Base-by-base conservation (phyloP, 2,329 filamentous ascomycete genomes). In the Xylaria hypoxylon region DNA sequence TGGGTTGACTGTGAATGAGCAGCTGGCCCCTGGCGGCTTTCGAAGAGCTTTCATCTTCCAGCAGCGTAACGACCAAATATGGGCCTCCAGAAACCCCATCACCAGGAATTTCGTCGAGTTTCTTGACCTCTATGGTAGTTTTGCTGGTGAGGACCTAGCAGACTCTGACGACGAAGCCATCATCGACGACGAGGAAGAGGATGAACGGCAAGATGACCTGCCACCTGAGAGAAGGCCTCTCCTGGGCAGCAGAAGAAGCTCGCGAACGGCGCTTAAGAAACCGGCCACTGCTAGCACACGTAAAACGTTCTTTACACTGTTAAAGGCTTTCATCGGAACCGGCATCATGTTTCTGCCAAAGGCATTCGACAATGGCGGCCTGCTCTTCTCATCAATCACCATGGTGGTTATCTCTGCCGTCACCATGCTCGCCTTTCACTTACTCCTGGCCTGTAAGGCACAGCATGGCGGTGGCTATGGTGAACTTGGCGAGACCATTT, bases 271-370 rank as follows among this genome's bases (percentile, higher is more conserved):
- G 51, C 81, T 77, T 67, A 56, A 24, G 59, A 56, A 24, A 55
- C 81, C 85, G 40, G 90, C 89, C 22, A 89, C 91, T 72, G 90
- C 91, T 1, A 85, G 86, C 59, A 90, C 86, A n/a, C 79, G 85
- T 44, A 91, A 92, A 80, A 90, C 91, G 0, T 94, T 94, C 79
- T 93, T 93, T 77, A 94, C 91, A 0, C 82, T 93, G 10, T 81
- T 94, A 58, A 94, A 94, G 77, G 91, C 91, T 1, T 94, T 94
- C 73, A 86, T 94, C 59, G 91, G 91, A 53, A 94, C 91, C 0
- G 91, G 91, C 67, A 93, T 94, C 77, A 92, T 94, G 88, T 94
- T 94, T 74, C 77, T 94, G 50, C 91, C 91, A 52, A 93, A 92
- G 75, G 91, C 91, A 0, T 94, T 78, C 79, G 87, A 88, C 74